phyloP scores from a whole-genome alignment of 805 yeast genomes.

The Wickerhamiella kurtzmanii region DNA sequence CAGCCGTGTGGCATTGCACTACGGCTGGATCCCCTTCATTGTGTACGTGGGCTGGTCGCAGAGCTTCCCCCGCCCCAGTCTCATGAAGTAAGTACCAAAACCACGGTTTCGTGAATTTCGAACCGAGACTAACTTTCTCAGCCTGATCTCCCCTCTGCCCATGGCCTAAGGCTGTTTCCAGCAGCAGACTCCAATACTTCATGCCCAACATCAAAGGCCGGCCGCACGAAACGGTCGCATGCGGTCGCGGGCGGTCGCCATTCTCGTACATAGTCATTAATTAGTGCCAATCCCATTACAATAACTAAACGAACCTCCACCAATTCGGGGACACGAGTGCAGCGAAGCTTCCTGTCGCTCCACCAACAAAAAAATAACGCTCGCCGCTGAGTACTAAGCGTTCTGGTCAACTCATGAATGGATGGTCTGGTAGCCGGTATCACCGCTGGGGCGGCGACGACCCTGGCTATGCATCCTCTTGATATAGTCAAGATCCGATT shows the following conservation, averaged over 20 bases:
- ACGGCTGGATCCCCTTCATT: constrained; percentile 94
- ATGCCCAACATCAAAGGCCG: no score
- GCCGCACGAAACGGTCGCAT: no score
- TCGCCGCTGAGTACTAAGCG: no score
- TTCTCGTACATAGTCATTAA: no score
- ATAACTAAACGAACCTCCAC: no score
- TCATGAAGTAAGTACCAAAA: constrained; percentile 35
- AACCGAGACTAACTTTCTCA: neutral
- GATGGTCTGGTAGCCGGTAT: constrained; percentile 17
- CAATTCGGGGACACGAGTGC: no score
- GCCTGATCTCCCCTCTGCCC: constrained; percentile 1
- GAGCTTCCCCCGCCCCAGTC: constrained; percentile 70
- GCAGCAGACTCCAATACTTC: no score
- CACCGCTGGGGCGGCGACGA: constrained; percentile 52
- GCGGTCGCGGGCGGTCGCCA: no score
- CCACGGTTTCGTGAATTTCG: neutral
- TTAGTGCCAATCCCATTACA: no score
- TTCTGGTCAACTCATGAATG: constrained; percentile 4
- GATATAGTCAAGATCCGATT: constrained; percentile 74
- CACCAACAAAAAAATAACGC: no score
- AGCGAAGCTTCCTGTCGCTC: no score
- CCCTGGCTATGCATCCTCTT: constrained; percentile 74
- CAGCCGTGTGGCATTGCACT: constrained; percentile 79
- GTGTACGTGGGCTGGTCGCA: constrained; percentile 80
- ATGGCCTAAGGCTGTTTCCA: neutral